Evolutionary conservation across 2,329 filamentous ascomycete genomes (phyloP), one percentile per base, ranked within the genome.

Genomic region (Bertia moriformis): DNA sequence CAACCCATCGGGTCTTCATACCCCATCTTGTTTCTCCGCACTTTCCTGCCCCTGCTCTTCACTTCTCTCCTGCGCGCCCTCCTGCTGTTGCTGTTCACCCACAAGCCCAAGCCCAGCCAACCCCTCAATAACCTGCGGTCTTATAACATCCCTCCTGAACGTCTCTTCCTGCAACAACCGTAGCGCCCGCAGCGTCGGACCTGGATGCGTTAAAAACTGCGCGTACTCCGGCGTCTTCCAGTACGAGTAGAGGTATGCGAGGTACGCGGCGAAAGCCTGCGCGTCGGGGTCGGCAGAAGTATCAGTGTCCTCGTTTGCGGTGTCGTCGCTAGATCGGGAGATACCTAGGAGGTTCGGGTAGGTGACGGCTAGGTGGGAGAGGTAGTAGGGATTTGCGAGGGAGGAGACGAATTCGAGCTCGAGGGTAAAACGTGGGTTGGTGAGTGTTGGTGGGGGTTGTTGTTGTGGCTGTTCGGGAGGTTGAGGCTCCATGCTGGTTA

Each of bases 201-300:
- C 73, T 4, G 75, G 75, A 50, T 78, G 75, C 50, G 69, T 71
- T 22, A 80, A 54, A 48, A 71, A 78, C 46, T 68, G 71, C 17
- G 69, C 61, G 48, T 79, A 80, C 46, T 71, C 62, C 3, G 74
- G 72, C 3, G 66, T 61, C 39, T 65, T 66, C 62, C 73, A 80
- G 56, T 80, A 79, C 47, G 69, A 67, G 50, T 65, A 64, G 38
- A 80, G 65, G 52, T 80, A 80, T 46, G 62, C 62, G 39, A 79
- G 65, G 50, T 79, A 80, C 38, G 68, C 67, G 19, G 77, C 61
- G 47, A 79, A 79, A 4, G 58, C 54, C 42, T 59, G 50, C 13
- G 61, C 57, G 40, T 65, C 61, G 15, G 59, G 53, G 22, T 59
- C 51, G 15, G 32, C 32, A 5, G 12, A 13, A n/a, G 24, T 29